A percentile compares a stretch with the other conserved stretches of the same genome.
phyloP scores from a whole-genome alignment of 495 filamentous ascomycete genomes.

The Lepidopterella palustris region DNA sequence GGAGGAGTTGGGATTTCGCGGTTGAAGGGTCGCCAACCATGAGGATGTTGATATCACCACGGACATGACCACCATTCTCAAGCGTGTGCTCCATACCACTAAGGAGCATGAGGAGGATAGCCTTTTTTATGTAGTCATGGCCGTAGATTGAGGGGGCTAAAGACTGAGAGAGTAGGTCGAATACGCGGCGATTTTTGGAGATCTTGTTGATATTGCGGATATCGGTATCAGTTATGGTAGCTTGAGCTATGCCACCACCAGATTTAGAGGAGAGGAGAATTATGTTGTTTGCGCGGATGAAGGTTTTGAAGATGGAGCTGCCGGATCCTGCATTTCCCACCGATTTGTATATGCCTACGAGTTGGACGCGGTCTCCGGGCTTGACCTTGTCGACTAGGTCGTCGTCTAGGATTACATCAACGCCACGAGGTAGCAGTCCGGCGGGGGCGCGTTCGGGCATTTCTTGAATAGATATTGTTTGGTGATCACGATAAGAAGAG shows the following conservation, averaged over 20 bases:
- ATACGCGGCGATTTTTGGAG: conserved; percentile 89
- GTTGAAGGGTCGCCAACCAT: conserved; percentile 99
- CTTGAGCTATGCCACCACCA: conserved; percentile 86
- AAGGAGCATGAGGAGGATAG: conserved; percentile 94
- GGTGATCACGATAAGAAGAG: conserved; percentile 92
- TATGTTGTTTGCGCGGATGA: conserved; percentile 90
- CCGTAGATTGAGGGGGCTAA: conserved; percentile 97
- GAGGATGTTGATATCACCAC: conserved; percentile 98
- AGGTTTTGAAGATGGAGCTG: conserved; percentile 85
- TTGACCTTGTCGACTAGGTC: conserved; percentile 93
- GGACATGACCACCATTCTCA: conserved; percentile 94
- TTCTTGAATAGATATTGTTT: conserved; percentile 97
- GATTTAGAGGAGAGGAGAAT: conserved; percentile 94
- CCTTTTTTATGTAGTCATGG: conserved; percentile 97
- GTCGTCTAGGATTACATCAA: conserved; percentile 97
- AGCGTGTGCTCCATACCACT: conserved; percentile 98
- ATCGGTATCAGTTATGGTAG: conserved; percentile 92
- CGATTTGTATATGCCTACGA: conserved; percentile 89
- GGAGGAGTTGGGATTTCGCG: conserved; percentile 93
- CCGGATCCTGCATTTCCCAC: conserved; percentile 84
- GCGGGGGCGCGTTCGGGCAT: conserved; percentile 97
- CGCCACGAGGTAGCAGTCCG: conserved; percentile 88
- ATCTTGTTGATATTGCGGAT: conserved; percentile 98
- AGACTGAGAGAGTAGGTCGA: conserved; percentile 90
- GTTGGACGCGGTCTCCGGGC: conserved; percentile 90